Base-by-base conservation (phyloP, 345 rosid genomes). In the Dimocarpus longan region DNA sequence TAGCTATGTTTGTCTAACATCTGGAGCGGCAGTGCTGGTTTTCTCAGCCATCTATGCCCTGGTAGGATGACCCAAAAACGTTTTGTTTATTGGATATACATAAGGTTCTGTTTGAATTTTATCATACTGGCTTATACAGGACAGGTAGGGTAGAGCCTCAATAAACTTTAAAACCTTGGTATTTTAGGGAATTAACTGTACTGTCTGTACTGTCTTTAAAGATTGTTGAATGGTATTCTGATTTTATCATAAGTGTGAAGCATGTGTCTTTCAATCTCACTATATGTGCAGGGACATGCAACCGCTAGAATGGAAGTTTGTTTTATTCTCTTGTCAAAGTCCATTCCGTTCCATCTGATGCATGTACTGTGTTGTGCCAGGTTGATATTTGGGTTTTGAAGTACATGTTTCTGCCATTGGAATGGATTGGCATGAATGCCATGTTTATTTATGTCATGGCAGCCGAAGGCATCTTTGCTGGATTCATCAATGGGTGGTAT, bases 381-480 rank as follows among this genome's bases (percentile, higher is more conserved):
- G 98, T 95, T 46, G 98, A 95, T 71, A 78, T 92, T 13, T 70
- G 84, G 89, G 86, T 72, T 67, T 67, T 87, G 80, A 85, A 80
- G 76, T 75, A 19, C 64, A 24, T 85, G 18, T 91, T 92, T 82
- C 86, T 90, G 50, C 95, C 95, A 63, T 78, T 95, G 8, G 73
- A 89, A 85, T 93, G 99, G 98, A 95, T 93, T 37, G 98, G 99
- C 66, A 90, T 91, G 99, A 95, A 93, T 60, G 95, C 97, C 1
- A 93, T 95, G 98, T 83, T 95, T 22, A 98, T 95, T 39, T 95
- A 93, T 73, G 99, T 95, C 6, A 89, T 93, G 98, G 99, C 98
- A 74, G 99, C 98, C 50, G 97, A 86, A 86, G 96, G 93, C 77
- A 88, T 95, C 21, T 92, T 95, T 67, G 96, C 95, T 42, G 97